Evolutionary conservation across 225 moss, liverwort and hornwort genomes (phyloP), one percentile per base, ranked within the genome.

Genomic region (Polytrichum formosum): DNA sequence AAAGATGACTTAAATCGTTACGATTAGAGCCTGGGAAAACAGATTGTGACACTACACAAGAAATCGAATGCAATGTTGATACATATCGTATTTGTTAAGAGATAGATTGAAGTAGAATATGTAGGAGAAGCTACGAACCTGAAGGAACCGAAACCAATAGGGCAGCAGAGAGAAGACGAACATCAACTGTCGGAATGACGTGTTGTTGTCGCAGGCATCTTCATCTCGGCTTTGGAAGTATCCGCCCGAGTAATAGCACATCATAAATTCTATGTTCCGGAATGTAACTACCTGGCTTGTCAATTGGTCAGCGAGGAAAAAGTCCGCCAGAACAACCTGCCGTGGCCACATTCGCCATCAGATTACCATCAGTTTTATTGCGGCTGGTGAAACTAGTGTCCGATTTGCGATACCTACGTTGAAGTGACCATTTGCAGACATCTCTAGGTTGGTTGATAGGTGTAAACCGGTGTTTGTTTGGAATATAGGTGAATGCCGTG

Each of bases 281-380:
- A 98, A 80, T 22, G 71, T 55, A 4, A 82, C 66, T 65, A 96
- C 96, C 85, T 98, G 92, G 77, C 97, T 98, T 28, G 97, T 98
- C 53, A 98, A 74, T 70, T 98, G 97, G 77, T 98, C 97, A 29
- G 87, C 97, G 16, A 98, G 79, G 74, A 94, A 98, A 85, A 94
- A 98, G 70, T 98, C 94, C 31, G 94, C 74, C 26, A 98, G 73
- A 27, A 94, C 78, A 7, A 98, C 94, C 96, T 93, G 91, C 66
- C 65, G 70, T 53, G 53, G 54, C 60, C 19, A 33, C 46, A 22
- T 46, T 13, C 46, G 13, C 46, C 3, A 4, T 46, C 10, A 46
- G 46, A 3, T 13, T 46, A 31, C 7, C 1, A 31, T 6, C 4
- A 7, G 31, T 31, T 31, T 31, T 26, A 46, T 46, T 46, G 4